phyloP scores from a whole-genome alignment of 345 rosid genomes.

The Adansonia digitata region DNA sequence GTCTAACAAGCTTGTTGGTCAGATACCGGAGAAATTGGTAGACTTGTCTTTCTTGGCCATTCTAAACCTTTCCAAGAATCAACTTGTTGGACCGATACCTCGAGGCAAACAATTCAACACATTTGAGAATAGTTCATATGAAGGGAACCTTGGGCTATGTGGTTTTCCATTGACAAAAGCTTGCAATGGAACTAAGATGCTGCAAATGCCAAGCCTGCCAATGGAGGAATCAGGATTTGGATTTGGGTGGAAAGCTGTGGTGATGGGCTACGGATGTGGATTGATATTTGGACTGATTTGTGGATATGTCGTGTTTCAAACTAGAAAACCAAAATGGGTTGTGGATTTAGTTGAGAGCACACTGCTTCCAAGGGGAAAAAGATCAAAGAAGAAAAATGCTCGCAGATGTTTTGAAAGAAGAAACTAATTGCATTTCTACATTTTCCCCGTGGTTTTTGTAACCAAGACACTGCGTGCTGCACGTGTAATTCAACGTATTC shows the following conservation, averaged over 20 bases:
- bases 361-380: background rate
- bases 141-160: constrained; percentile 7
- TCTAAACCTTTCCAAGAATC: background rate
- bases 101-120: no score
- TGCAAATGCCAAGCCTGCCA: background rate
- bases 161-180: background rate
- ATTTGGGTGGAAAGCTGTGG: constrained; percentile 2
- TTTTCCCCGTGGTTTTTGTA: background rate
- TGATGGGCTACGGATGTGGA: constrained; percentile 19
- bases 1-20: constrained; percentile 10
- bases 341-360: background rate
- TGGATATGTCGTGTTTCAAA: constrained; percentile 3
- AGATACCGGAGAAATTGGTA: constrained; percentile 10
- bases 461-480: no score
- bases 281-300: constrained; percentile 1
- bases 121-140: background rate
- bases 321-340: constrained; percentile 16
- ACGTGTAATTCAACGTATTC: no score
- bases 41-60: background rate
- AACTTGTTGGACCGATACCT: background rate
- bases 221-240: background rate
- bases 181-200: background rate
- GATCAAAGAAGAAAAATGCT: background rate
- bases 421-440: background rate
- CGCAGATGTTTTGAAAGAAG: background rate